Evolutionary conservation across 2,329 filamentous ascomycete genomes (phyloP), one percentile per base, ranked within the genome.

Genomic region (Venturia aucupariae): DNA sequence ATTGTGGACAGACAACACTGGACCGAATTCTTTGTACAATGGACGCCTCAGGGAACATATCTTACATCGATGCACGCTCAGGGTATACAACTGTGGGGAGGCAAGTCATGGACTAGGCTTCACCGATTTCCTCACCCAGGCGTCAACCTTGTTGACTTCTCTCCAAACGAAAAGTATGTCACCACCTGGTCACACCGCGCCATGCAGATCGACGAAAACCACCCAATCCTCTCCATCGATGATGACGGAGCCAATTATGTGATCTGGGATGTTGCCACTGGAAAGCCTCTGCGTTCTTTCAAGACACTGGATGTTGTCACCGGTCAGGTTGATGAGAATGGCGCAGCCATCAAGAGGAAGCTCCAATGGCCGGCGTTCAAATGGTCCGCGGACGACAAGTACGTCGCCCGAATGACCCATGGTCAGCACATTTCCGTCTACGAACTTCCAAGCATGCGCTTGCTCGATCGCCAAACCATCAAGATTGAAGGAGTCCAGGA

Each of bases 221-320:
- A 96, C 75, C 88, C 90, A 2, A 81, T 89, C n/a, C 81, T 81
- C 7, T 78, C 78, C 19, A 66, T 92, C 66, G 94, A 97, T 72
- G 94, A 99, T 73, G 93, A 99, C 71, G 94, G 94, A 77, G 97
- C 97, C 83, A 97, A 97, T 83, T 97, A 97, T 77, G 89, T 99
- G 73, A 92, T 99, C 73, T 99, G 94, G 94, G 93, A 97, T 73
- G 88, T 97, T 67, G 89, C 90, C 62, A 94, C 93, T 11, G 87
- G 86, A 71, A 90, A 93, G 75, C 91, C 93, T 65, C 83, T 99
- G 61, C 90, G 94, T 68, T 97, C 94, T 0, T 99, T 99, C 74
- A 87, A 90, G 68, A 96, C 93, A 70, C 84, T 96, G 68, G 94
- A 99, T 69, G 79, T 90, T 17, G 86, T 90, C 38, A 84, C 83